Base-by-base conservation (phyloP, 129 eudicot genomes). In the Dittrichia graveolens region DNA sequence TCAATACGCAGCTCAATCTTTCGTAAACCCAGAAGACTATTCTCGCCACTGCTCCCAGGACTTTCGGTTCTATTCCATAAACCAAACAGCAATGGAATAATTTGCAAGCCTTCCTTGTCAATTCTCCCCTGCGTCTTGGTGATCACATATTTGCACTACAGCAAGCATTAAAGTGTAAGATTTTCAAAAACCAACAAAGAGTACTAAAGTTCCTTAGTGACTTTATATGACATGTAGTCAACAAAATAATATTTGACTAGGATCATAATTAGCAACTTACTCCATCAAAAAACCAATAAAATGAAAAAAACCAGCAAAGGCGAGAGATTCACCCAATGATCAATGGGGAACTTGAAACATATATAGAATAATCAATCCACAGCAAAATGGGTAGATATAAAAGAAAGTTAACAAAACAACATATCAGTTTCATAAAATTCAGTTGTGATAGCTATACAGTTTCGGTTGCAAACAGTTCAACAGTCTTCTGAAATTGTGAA, bases 141-240 rank as follows among this genome's bases (percentile, higher is more conserved):
- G 45, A 90, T 69, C 31, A 93, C 90, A 75, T 75, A 87, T 83
- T 93, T 90, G 84, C 98, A 89, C 98, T 93, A 86, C 74, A 93
- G 69, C 58, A 52, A 49, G 41, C 61, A 49, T 38, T 14, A 19
- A 8, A 19, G 12, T 24, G 31, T 24, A 46, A 47, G 16, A 37
- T 13, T 59, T n/a, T 6, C 24, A 18, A 56, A 4, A 8, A 65
- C n/a, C 48, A 41, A 43, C 31, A 24, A 24, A 24, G 31, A 24
- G 31, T 24, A 24, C 31, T 24, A 24, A 24, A 24, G 31, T 24
- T 24, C 31, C 31, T 24, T 2, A 24, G 0, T 24, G 31, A 24
- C 31, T 24, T 24, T 24, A 24, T 24, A 24, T 24, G 2, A 2
- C 31, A 0, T 24, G 31, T 24, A 24, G 31, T 24, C 31, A 24